These are phyloP conservation scores for Pythium insidiosum DNA, from an alignment of 352 stramenopile genomes.

Conservation along the genomic window DNA sequence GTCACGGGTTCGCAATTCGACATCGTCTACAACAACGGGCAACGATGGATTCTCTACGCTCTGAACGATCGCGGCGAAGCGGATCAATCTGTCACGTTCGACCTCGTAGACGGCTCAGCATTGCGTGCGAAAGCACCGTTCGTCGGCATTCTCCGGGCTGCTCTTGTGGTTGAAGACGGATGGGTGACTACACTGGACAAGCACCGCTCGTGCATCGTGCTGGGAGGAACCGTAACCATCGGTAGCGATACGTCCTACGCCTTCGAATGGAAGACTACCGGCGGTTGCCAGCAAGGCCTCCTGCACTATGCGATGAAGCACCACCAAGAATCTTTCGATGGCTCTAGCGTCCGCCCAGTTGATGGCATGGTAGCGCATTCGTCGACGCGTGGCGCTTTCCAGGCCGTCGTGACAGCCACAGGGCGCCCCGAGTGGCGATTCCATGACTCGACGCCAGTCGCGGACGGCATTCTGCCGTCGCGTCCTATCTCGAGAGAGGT, in stretches of 20 bases:
- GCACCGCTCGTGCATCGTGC: conserved; percentile 60
- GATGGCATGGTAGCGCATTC: conserved; percentile 23
- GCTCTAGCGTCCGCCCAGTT: conserved; percentile 23
- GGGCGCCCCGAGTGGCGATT: conserved; percentile 37
- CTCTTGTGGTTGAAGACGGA: conserved; percentile 21
- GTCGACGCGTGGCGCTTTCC: conserved; percentile 45
- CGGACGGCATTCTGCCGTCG: conserved; percentile 48
- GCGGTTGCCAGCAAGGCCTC: conserved; percentile 41
- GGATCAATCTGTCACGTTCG: conserved; percentile 32
- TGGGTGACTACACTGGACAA: conserved; percentile 47
- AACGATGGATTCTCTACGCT: conserved; percentile 55
- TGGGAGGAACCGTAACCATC: conserved; percentile 30
- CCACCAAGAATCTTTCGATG: conserved; percentile 39
- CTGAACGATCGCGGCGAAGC: too few relatives aligned
- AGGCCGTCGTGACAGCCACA: conserved; percentile 34
- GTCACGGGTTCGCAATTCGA: conserved; percentile 40
- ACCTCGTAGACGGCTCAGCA: conserved; percentile 31
- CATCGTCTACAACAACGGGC: conserved; percentile 34
- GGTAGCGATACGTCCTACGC: conserved; percentile 34
- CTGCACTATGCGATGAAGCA: conserved; percentile 59
- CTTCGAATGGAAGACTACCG: conserved; percentile 52
- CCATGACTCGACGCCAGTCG: conserved; percentile 30
- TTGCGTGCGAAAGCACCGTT: conserved; percentile 24
- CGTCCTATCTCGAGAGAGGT: conserved; percentile 25
- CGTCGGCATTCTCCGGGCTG: conserved; percentile 37